Conservation (phyloP, 1,284 basidiomycete species). For the Heliocybe sulcata region DNA sequence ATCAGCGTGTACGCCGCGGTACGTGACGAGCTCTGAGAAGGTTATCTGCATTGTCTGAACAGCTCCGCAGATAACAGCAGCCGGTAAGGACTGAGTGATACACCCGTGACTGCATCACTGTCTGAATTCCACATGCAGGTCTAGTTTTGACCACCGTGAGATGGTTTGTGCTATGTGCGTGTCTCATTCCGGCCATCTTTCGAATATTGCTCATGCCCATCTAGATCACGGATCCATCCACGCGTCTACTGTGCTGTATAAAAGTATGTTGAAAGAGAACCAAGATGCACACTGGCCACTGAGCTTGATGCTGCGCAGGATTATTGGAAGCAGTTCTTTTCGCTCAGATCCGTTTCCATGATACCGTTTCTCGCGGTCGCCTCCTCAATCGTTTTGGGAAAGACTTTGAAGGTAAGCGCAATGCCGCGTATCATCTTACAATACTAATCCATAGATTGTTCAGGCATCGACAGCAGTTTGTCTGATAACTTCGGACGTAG, state of each 20-base stretch:
- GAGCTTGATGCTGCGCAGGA: slow-evolving; percentile 30
- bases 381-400: slow-evolving; percentile 89
- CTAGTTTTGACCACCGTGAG: slow-evolving; percentile 59
- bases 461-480: slow-evolving; percentile 79
- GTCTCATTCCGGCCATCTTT: slow-evolving; percentile 4
- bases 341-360: slow-evolving; percentile 90
- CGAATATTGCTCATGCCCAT: slow-evolving; percentile 3
- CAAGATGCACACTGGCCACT: too few species aligned
- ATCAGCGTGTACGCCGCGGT: slow-evolving; percentile 70
- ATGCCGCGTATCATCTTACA: not conserved
- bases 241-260: slow-evolving; percentile 66
- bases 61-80: slow-evolving; percentile 27
- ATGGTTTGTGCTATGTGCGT: slow-evolving; percentile 61
- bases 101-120: slow-evolving; percentile 6
- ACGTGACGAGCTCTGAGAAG: slow-evolving; percentile 16
- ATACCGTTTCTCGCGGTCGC: slow-evolving; percentile 84
- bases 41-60: slow-evolving; percentile 8
- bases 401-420: slow-evolving; percentile 76
- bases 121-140: slow-evolving; percentile 25
- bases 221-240: slow-evolving; percentile 62
- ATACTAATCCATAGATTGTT: not conserved
- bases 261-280: slow-evolving; percentile 34
- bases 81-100: slow-evolving; percentile 20
- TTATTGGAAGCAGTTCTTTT: slow-evolving; percentile 85
- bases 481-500: slow-evolving; percentile 85